Conservation (phyloP, 1,139 yeast species). For the Magnusiomyces suaveolens region DNA sequence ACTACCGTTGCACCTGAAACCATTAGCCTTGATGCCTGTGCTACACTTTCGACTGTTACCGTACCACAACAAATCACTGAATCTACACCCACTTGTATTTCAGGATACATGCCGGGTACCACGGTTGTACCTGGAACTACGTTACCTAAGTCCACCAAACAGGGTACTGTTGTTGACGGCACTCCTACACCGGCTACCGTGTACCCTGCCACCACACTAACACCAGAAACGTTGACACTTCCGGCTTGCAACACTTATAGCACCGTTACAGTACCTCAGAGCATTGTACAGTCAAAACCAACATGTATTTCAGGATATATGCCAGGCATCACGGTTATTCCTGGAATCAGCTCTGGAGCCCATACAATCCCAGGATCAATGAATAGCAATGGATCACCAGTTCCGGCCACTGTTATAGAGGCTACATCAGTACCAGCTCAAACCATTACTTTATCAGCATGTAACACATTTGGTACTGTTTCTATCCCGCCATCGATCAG, state of each 20-base stretch:
- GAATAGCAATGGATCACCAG: constrained; percentile 7
- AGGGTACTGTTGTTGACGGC: constrained; percentile 6
- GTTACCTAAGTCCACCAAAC: neutral
- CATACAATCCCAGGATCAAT: constrained; percentile 5
- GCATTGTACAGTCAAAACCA: neutral
- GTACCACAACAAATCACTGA: constrained; percentile 2
- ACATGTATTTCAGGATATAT: constrained; percentile 7
- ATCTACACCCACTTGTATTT: constrained; percentile 3
- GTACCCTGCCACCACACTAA: constrained; percentile 7
- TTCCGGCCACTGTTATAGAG: constrained; percentile 8
- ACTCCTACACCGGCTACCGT: constrained; percentile 10
- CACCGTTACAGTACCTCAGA: constrained; percentile 6
- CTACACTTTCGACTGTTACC: constrained; percentile 3
- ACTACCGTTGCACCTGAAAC: too few species aligned
- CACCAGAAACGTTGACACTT: constrained; percentile 8
- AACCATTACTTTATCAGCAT: constrained; percentile 8
- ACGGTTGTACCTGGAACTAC: constrained; percentile 7
- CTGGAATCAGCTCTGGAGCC: constrained; percentile 4
- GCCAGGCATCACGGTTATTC: constrained; percentile 4
- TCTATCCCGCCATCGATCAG: constrained; percentile 6
- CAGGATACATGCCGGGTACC: constrained; percentile 7
- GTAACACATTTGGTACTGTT: constrained; percentile 8
- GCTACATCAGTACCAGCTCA: constrained; percentile 4
- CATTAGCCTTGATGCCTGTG: too few species aligned
- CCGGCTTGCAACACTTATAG: constrained; percentile 8